Evolutionary conservation across 306 rosid species (phyloP).

Genomic region (Quercus gilva): DNA sequence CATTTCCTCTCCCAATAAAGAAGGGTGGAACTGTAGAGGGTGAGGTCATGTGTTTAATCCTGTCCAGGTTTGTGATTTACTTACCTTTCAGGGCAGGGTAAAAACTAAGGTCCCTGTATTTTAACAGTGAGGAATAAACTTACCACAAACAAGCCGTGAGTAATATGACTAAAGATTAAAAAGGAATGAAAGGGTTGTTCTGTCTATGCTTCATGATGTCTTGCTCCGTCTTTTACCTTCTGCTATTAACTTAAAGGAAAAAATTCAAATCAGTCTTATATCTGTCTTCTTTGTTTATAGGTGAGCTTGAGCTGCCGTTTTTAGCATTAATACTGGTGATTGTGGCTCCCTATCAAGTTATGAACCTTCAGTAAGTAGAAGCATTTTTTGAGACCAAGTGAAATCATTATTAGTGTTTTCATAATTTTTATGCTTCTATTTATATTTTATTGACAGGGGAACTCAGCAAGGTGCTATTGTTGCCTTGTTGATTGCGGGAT

Average conservation of each 20-base stretch:
- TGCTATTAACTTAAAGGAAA: constrained; percentile 1
- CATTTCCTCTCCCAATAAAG: neutral
- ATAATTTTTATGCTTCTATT: constrained; percentile 8
- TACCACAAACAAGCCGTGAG: neutral
- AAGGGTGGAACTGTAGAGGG: neutral
- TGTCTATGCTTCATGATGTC: neutral
- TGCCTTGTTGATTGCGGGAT: constrained; percentile 64
- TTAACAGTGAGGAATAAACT: neutral
- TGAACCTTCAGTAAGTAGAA: constrained; percentile 44
- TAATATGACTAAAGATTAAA: neutral
- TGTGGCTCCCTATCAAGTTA: constrained; percentile 71
- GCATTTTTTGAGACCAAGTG: constrained; percentile 6
- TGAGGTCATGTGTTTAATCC: too few relatives aligned
- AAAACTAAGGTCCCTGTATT: neutral
- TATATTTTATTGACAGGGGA: constrained; percentile 51
- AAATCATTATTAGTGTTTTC: neutral
- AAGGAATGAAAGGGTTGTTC: constrained; percentile 10
- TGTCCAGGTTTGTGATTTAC: too few relatives aligned
- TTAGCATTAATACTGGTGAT: constrained; percentile 66
- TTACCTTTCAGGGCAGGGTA: too few relatives aligned
- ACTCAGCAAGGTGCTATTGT: constrained; percentile 71
- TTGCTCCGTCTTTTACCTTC: constrained; percentile 15
- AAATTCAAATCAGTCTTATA: neutral
- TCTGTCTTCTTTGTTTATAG: constrained; percentile 38
- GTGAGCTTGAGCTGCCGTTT: constrained; percentile 89